Base-by-base conservation (phyloP, 352 stramenopile genomes). In the Globisporangium ultimum region DNA sequence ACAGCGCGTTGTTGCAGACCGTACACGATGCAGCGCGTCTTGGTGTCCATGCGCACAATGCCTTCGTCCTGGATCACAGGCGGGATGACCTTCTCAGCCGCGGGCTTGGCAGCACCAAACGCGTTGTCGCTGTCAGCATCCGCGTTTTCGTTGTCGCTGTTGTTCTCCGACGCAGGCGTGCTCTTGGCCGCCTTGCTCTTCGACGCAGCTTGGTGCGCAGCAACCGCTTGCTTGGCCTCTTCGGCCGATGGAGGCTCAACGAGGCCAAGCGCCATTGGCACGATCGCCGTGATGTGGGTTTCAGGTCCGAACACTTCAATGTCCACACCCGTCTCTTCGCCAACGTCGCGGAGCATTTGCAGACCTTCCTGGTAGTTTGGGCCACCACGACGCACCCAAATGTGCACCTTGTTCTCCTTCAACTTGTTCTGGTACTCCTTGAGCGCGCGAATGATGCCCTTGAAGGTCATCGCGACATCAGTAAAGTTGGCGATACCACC, bases 401-500 rank as follows among this genome's bases (percentile, higher is more conserved):
- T 98, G 58, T 89, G 74, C 24, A 96, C 79, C 62, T 95, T 93
- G 70, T 90, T 76, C 42, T 95, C 76, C 69, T 91, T 90, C 22
- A 98, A 70, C 69, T 98, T 92, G 61, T 97, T 80, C 68, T 96
- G 80, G 75, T 91, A 98, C 66, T 96, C 84, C 46, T 87, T 80
- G 40, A 99, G 90, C 22, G 95, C 96, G 36, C 92, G 94, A 56
- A 98, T 98, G 63, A 99, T 97, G 47, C 96, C 96, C 70, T 97
- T 97, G 74, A 99, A 99, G 12, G 96, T 99, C 68, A 96, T 85
- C 13, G 96, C 95, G 10, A 98, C 93, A 68, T 99, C 96, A 41
- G 96, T 99, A 73, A 99, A 99, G 77, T 99, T 99, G 62, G 96
- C 96, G 79, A 99, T 99, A 48, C 95, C 94, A 62, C 96, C 96